These are phyloP conservation scores for Sporothrix variecibatus DNA, from an alignment of 2,329 filamentous ascomycete species.

Conservation along the genomic window DNA sequence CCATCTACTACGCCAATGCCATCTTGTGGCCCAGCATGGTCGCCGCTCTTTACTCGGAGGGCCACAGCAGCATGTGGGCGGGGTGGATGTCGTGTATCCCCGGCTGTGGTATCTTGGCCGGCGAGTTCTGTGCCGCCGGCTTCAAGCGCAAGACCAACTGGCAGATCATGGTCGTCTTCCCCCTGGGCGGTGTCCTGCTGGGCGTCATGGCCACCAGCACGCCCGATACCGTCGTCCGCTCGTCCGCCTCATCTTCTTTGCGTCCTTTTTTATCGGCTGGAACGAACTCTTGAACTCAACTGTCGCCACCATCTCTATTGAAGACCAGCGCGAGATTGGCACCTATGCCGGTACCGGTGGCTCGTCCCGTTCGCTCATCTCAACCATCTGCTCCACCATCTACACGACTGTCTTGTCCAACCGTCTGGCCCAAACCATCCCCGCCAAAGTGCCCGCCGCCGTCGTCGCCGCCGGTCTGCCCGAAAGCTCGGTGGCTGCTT, in stretches of 20 bases:
- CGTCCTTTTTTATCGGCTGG: slow-evolving; percentile 42
- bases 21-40: slow-evolving; percentile 43
- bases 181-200: slow-evolving; percentile 37
- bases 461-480: slow-evolving; percentile 43
- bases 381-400: slow-evolving; percentile 39
- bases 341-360: slow-evolving; percentile 40
- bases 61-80: slow-evolving; percentile 31
- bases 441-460: slow-evolving; percentile 38
- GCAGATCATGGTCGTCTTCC: slow-evolving; percentile 39
- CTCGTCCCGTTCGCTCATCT: slow-evolving; percentile 41
- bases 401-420: slow-evolving; percentile 41
- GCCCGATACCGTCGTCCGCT: slow-evolving; percentile 35
- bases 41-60: slow-evolving; percentile 37
- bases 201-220: slow-evolving; percentile 37
- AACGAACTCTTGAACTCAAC: slow-evolving; percentile 41
- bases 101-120: slow-evolving; percentile 35
- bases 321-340: slow-evolving; percentile 41
- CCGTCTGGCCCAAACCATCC: slow-evolving; percentile 37
- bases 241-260: slow-evolving; percentile 37
- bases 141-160: slow-evolving; percentile 35
- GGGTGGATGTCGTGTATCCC: slow-evolving; percentile 36
- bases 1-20: slow-evolving; percentile 43
- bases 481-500: slow-evolving; percentile 37
- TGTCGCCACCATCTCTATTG: slow-evolving; percentile 39
- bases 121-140: slow-evolving; percentile 35